These are phyloP conservation scores for Elsinoe perseae DNA, from an alignment of 2,329 filamentous ascomycete species.

Conservation along the genomic window DNA sequence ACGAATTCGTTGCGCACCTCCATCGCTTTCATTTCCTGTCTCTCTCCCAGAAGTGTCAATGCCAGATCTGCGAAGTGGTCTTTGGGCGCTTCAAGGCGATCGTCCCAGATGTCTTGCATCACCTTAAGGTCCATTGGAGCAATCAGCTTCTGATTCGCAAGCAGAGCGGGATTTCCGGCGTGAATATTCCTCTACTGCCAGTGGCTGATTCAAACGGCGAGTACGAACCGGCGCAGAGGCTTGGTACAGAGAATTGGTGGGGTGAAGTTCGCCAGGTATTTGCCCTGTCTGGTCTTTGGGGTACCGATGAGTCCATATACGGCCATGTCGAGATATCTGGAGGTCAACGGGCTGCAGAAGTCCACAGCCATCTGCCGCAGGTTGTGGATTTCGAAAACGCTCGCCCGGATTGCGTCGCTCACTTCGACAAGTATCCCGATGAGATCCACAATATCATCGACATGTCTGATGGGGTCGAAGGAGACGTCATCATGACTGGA, in stretches of 20 bases:
- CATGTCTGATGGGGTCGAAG: not conserved
- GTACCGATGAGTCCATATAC: not conserved
- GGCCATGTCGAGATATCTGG: not conserved
- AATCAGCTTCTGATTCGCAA: not conserved
- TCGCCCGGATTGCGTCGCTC: too few relatives aligned
- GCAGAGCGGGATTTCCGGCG: not conserved
- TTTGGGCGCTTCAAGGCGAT: not conserved
- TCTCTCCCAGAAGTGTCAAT: not conserved
- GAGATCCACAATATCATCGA: not conserved
- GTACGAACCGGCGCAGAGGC: not conserved
- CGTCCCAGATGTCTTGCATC: not conserved
- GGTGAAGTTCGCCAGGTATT: not conserved
- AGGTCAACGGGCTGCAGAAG: not conserved
- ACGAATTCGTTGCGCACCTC: not conserved
- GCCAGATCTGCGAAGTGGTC: not conserved
- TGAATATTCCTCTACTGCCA: not conserved
- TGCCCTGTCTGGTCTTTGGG: not conserved
- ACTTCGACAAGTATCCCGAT: not conserved
- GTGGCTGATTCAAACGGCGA: not conserved
- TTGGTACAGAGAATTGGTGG: not conserved
- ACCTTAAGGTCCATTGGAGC: not conserved
- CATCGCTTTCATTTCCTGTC: not conserved
- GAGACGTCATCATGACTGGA: not conserved
- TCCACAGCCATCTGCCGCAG: not conserved
- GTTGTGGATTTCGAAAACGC: not conserved